These are phyloP conservation scores for Neoarthrinium moseri DNA, from an alignment of 2,329 filamentous ascomycete genomes.

Conservation along the genomic window DNA sequence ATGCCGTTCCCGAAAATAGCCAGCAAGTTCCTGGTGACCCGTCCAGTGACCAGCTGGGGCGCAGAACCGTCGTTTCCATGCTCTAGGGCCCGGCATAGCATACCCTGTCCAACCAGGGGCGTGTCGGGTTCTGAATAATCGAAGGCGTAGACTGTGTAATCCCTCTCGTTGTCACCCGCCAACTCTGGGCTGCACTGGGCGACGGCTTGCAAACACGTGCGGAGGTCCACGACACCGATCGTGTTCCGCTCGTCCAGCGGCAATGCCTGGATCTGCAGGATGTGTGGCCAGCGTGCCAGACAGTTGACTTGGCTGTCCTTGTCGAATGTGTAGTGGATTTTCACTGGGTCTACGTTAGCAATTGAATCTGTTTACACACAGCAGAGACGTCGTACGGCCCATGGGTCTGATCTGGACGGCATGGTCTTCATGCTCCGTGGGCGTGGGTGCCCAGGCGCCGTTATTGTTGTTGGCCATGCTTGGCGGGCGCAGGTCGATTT, in stretches of 20 bases:
- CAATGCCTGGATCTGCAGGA: slow-evolving; percentile 77
- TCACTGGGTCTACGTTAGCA: slow-evolving; percentile 59
- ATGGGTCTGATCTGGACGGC: slow-evolving; percentile 62
- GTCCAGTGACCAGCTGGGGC: slow-evolving; percentile 79
- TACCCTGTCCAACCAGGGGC: slow-evolving; percentile 90
- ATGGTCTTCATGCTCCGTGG: slow-evolving; percentile 35
- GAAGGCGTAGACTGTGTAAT: slow-evolving; percentile 96
- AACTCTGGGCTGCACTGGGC: slow-evolving; percentile 80
- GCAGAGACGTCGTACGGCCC: slow-evolving; percentile 56
- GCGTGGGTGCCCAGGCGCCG: slow-evolving; percentile 20
- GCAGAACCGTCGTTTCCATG: slow-evolving; percentile 36
- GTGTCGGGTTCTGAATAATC: slow-evolving; percentile 95
- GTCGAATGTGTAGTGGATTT: slow-evolving; percentile 96
- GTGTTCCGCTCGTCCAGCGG: slow-evolving; percentile 75
- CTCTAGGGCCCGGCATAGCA: slow-evolving; percentile 81
- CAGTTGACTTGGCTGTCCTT: slow-evolving; percentile 85
- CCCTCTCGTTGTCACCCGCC: slow-evolving; percentile 65
- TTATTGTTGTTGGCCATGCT: slow-evolving; percentile 23
- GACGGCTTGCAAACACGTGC: slow-evolving; percentile 83
- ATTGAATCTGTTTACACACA: slow-evolving; percentile 6
- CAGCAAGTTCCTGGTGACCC: slow-evolving; percentile 82
- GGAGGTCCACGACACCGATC: slow-evolving; percentile 86
- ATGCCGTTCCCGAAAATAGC: slow-evolving; percentile 80
- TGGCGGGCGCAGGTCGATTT: slow-evolving; percentile 6
- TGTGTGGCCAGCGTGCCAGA: slow-evolving; percentile 79